Base-by-base conservation (phyloP, 306 rosid genomes). In the Luffa aegyptiaca region DNA sequence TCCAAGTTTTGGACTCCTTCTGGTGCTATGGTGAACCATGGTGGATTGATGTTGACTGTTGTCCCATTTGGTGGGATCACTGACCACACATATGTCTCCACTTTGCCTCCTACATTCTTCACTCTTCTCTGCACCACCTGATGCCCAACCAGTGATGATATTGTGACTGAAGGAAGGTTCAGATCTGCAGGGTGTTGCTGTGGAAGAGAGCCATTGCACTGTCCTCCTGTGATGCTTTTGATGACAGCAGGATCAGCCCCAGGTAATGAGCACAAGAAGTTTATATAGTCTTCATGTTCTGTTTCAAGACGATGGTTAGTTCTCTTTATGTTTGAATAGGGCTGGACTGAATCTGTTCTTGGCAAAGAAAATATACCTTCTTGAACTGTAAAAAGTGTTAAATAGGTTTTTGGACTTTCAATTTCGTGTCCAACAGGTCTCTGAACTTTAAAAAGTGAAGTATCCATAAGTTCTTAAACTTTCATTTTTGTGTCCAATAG, bases 201-300 rank as follows among this genome's bases (percentile, higher is more conserved):
- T 4, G 92, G 17, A 55, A 52, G 14, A 12, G 49, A 48, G 18
- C 8, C 26, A 14, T 80, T 79, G 88, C 98, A 92, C 41, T 18
- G 26, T 82, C 82, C 92, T 80, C 97, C 97, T 2, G 89, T 88
- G 14, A 83, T 77, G 51, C 80, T 83, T 78, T 71, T 77, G 46
- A 91, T 39, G 42, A 46, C 65, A 58, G 46, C 85, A 4, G 80
- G 83, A 80, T 84, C 80, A 7, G 85, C 79, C 76, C 83, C 85
- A n/a, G 95, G 93, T 84, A 91, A 84, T 63, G 97, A 91, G 87
- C 97, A 93, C 83, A 91, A 80, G 89, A 95, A 95, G 79, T 85
- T 83, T 76, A 93, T 86, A 69, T 84, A 93, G 76, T 95, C 97
- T 81, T 82, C 86, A 80, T 82, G 72, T 41, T 81, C 97, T 92